phyloP scores from a whole-genome alignment of 176 grass and related monocot genomes.

The Pontederia crassipes region DNA sequence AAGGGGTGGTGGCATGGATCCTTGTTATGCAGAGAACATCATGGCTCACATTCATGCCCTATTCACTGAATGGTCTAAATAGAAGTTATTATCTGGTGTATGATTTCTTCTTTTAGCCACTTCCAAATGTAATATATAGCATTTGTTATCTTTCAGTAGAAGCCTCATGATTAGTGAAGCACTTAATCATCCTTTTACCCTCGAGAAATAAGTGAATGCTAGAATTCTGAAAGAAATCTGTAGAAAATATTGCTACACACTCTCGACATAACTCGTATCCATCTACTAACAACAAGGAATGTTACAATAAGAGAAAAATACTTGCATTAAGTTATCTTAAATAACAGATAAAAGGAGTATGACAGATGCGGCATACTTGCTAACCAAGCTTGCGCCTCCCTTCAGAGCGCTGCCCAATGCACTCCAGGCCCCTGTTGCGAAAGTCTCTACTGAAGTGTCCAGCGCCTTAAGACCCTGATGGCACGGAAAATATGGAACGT shows the following conservation, averaged over 20 bases:
- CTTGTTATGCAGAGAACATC: too few species aligned
- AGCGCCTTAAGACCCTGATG: conserved; percentile 77
- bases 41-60: too few species aligned
- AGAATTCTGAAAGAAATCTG: too few species aligned
- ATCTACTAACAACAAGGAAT: background rate
- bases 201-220: too few species aligned
- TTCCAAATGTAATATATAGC: too few species aligned
- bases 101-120: too few species aligned
- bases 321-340: background rate
- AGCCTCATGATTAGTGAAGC: background rate
- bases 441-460: conserved; percentile 74
- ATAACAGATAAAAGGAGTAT: background rate
- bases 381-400: conserved; percentile 61
- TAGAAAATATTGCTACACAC: too few species aligned
- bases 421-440: conserved; percentile 71
- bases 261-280: background rate
- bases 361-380: conserved; percentile 37
- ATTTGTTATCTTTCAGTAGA: too few species aligned
- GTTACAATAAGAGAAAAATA: background rate
- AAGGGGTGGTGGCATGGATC: too few species aligned
- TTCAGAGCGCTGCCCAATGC: conserved; percentile 77
- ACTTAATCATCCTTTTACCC: too few species aligned
- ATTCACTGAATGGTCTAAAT: too few species aligned
- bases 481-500: background rate
- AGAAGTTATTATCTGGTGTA: too few species aligned